These are phyloP conservation scores for Vaccinium corymbosum DNA, from an alignment of 148 eudicot genomes.

Conservation along the genomic window DNA sequence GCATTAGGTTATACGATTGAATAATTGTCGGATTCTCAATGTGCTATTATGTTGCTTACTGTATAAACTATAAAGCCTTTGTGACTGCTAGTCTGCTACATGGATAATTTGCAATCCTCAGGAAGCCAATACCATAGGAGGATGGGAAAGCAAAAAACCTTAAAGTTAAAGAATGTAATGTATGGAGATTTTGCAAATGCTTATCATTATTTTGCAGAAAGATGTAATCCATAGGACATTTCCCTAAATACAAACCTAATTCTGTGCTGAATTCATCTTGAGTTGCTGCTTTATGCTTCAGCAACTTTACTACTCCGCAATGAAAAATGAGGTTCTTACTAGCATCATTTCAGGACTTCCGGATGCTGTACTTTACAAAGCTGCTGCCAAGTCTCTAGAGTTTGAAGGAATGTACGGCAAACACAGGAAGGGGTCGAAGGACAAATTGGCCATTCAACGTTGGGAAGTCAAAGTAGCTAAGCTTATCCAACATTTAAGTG, in stretches of 20 bases:
- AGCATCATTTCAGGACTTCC: conserved; percentile 69
- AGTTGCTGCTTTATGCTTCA: not conserved
- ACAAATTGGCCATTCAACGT: conserved; percentile 13
- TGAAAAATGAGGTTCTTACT: conserved; percentile 3
- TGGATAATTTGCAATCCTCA: conserved; percentile 8
- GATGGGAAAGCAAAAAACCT: not conserved
- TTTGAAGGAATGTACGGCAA: conserved; percentile 70
- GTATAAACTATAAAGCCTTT: not conserved
- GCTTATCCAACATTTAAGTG: conserved; percentile 35
- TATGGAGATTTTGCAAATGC: not conserved
- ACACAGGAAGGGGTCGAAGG: conserved; percentile 21
- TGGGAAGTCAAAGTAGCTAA: conserved; percentile 30
- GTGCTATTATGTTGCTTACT: not conserved
- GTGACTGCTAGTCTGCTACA: not conserved
- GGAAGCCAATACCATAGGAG: not conserved
- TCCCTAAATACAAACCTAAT: not conserved
- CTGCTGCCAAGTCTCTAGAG: conserved; percentile 77
- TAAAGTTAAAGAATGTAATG: not conserved
- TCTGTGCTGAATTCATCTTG: not conserved
- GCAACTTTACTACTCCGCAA: not conserved
- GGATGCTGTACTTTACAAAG: conserved; percentile 57
- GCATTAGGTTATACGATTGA: not conserved
- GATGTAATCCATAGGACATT: not conserved
- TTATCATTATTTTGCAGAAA: not conserved
- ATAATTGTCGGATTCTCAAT: not conserved